Evolutionary conservation across 2,329 filamentous ascomycete species (phyloP).

Genomic region (Epichloe sibirici): DNA sequence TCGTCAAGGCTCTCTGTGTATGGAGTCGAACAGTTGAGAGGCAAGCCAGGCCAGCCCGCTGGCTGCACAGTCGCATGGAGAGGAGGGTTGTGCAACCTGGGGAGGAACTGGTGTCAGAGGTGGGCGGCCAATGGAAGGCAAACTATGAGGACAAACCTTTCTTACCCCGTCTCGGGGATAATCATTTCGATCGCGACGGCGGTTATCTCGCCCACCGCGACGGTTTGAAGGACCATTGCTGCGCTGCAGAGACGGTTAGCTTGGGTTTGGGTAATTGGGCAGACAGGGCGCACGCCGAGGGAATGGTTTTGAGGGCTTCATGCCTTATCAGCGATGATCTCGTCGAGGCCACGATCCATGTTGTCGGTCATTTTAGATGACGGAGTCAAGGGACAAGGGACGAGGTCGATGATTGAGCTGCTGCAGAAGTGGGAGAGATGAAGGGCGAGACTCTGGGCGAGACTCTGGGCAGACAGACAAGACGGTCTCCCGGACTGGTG

Average conservation of each 20-base stretch:
- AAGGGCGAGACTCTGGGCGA: neutral
- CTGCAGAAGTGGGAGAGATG: neutral
- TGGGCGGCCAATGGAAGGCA: neutral
- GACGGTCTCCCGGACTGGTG: neutral
- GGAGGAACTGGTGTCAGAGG: conserved; percentile 3
- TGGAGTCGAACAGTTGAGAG: conserved; percentile 18
- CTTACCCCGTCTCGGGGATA: conserved; percentile 74
- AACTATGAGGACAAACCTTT: conserved; percentile 52
- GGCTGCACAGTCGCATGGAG: conserved; percentile 13
- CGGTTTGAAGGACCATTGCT: conserved; percentile 24
- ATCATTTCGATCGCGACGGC: conserved; percentile 24
- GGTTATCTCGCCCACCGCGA: conserved; percentile 23
- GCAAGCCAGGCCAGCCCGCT: conserved; percentile 17
- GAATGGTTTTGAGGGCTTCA: conserved; percentile 5
- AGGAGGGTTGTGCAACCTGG: conserved; percentile 24
- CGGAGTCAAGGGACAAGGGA: neutral
- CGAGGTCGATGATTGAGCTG: neutral
- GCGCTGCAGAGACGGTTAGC: conserved; percentile 11
- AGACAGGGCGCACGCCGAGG: neutral
- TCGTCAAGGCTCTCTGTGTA: conserved; percentile 18
- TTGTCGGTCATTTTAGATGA: conserved; percentile 24
- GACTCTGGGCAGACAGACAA: neutral
- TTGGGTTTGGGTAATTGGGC: neutral
- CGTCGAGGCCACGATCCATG: conserved; percentile 44
- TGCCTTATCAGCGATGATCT: conserved; percentile 42